Percentiles rank a stretch among this genome's conserved stretches.
Evolutionary conservation across 345 rosid genomes (phyloP).

Genomic region (Rhodamnia rubescens): DNA sequence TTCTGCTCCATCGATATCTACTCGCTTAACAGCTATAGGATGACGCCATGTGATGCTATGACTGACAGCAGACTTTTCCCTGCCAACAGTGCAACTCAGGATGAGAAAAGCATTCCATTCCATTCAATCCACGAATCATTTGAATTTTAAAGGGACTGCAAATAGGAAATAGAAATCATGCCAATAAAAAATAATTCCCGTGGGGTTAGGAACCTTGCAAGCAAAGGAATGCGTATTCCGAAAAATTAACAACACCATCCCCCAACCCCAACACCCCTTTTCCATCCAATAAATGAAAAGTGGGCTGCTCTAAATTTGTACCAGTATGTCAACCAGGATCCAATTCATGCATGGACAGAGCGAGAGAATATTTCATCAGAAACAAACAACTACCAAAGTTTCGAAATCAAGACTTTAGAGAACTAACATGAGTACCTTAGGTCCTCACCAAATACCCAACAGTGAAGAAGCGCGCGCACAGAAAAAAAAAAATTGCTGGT

Average conservation of each 20-base stretch:
- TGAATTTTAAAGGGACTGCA: neutral
- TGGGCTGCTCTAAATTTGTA: neutral
- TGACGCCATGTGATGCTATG: slow-evolving; percentile 79
- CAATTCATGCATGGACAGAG: neutral
- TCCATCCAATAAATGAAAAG: neutral
- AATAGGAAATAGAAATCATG: neutral
- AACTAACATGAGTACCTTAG: neutral
- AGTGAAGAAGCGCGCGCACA: neutral
- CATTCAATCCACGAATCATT: neutral
- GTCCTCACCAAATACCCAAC: neutral
- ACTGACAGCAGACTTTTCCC: slow-evolving; percentile 82
- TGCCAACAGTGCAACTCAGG: slow-evolving; percentile 3
- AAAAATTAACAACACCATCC: neutral
- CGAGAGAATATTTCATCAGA: neutral
- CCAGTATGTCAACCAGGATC: neutral
- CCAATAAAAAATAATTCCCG: neutral
- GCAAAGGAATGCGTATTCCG: neutral
- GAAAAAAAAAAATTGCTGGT: too few species aligned
- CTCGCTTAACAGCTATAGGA: slow-evolving; percentile 45
- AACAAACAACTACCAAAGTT: neutral
- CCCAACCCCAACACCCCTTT: neutral
- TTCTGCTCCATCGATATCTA: slow-evolving; percentile 55
- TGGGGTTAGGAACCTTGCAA: neutral
- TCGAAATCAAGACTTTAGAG: neutral
- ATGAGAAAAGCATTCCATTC: neutral